These are phyloP conservation scores for Cucurbita ficifolia DNA, from an alignment of 306 rosid species.

Conservation along the genomic window DNA sequence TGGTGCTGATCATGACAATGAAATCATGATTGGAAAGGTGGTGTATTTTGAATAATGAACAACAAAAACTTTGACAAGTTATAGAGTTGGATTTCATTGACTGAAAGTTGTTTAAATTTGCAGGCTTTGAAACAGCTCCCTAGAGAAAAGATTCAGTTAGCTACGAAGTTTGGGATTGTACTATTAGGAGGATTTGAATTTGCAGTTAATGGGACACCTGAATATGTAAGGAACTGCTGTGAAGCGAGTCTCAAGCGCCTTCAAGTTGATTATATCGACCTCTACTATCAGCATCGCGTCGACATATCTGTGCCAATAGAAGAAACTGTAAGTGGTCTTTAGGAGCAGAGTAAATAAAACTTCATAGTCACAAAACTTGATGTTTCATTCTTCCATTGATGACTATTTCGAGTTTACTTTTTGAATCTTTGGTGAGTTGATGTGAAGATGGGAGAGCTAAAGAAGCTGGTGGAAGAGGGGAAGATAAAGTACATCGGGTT, in stretches of 20 bases:
- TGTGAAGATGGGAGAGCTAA: conserved; percentile 51
- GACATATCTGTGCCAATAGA: conserved; percentile 69
- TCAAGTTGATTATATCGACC: conserved; percentile 58
- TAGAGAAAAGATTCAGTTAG: conserved; percentile 46
- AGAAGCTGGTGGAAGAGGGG: conserved; percentile 66
- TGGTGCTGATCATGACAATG: conserved; percentile 43
- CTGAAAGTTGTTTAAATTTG: neutral
- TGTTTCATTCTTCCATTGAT: neutral
- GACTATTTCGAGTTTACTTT: neutral
- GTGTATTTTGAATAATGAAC: neutral
- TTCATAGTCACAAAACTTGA: neutral
- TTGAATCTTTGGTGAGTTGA: neutral
- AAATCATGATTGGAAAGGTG: conserved; percentile 68
- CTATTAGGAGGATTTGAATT: conserved; percentile 10
- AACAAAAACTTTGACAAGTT: neutral
- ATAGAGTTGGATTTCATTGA: neutral
- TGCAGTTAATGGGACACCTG: conserved; percentile 48
- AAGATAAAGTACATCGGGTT: conserved; percentile 51
- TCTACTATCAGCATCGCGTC: conserved; percentile 65
- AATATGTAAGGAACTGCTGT: conserved; percentile 56
- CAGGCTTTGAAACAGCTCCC: conserved; percentile 66
- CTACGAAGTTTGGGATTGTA: conserved; percentile 51
- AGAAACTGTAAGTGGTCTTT: conserved; percentile 42
- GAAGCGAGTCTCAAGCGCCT: conserved; percentile 67
- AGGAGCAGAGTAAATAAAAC: neutral